Evolutionary conservation across 148 eudicot species (phyloP).

Genomic region (Vaccinium myrtillus): DNA sequence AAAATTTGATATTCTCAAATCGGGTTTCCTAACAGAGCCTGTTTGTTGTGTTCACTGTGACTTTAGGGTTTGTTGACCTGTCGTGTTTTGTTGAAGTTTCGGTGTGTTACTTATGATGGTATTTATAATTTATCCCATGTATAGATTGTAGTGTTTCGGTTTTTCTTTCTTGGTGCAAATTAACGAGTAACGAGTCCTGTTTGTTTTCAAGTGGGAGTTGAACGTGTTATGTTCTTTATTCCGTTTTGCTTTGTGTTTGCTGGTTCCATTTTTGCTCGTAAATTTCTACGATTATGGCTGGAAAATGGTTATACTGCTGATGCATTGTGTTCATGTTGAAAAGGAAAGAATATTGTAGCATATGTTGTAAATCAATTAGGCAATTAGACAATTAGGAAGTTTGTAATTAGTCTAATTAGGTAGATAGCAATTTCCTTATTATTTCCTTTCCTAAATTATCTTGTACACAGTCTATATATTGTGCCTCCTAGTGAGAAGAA

Average conservation of each 20-base stretch:
- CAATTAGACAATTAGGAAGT: too few species aligned
- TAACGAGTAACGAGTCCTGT: not conserved
- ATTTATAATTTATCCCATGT: not conserved
- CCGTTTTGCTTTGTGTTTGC: not conserved
- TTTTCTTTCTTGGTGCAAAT: not conserved
- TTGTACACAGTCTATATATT: too few species aligned
- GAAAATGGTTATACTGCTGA: not conserved
- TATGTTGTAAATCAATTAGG: too few species aligned
- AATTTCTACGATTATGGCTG: not conserved
- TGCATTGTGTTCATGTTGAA: not conserved
- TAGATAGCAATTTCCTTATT: too few species aligned
- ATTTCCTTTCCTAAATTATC: too few species aligned
- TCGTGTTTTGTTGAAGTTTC: not conserved
- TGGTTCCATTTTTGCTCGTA: not conserved
- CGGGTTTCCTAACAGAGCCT: not conserved
- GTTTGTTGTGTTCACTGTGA: not conserved
- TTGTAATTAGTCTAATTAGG: too few species aligned
- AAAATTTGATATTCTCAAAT: not conserved
- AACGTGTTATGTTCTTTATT: not conserved
- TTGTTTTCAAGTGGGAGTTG: not conserved
- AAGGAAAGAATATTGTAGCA: too few species aligned
- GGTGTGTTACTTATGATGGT: not conserved
- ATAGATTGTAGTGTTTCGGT: not conserved
- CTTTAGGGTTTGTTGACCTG: conserved; percentile 5
- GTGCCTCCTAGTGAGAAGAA: too few species aligned